These are phyloP conservation scores for Claviceps sorghi DNA, from an alignment of 2,329 filamentous ascomycete genomes.

Conservation along the genomic window DNA sequence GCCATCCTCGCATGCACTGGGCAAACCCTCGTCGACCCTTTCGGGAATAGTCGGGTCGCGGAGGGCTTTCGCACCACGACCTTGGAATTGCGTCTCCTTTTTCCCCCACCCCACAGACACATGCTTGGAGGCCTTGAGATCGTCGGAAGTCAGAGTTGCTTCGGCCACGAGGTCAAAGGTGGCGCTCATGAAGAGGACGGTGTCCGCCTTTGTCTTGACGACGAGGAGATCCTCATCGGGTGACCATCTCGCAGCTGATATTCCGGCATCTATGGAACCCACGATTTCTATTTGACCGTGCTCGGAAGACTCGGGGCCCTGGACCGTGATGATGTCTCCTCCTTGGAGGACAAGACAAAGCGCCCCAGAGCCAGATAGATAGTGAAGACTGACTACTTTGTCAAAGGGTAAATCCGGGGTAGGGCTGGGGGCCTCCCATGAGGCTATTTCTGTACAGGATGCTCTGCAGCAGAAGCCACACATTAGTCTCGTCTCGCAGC, in stretches of 20 bases:
- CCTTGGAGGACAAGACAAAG: slow-evolving; percentile 75
- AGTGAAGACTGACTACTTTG: slow-evolving; percentile 62
- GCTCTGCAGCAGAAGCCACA: neutral
- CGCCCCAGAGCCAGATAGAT: slow-evolving; percentile 66
- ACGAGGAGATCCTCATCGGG: slow-evolving; percentile 85
- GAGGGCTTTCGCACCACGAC: slow-evolving; percentile 71
- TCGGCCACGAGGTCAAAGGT: slow-evolving; percentile 75
- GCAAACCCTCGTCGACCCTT: slow-evolving; percentile 67
- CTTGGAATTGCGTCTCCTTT: slow-evolving; percentile 94
- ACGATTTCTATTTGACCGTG: slow-evolving; percentile 82
- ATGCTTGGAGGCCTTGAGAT: slow-evolving; percentile 77
- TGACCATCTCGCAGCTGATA: slow-evolving; percentile 81
- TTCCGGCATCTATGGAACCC: slow-evolving; percentile 84
- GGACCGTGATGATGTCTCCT: slow-evolving; percentile 78
- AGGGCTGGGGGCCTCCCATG: slow-evolving; percentile 79
- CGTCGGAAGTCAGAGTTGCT: slow-evolving; percentile 55
- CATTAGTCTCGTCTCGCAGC: neutral
- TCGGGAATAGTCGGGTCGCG: slow-evolving; percentile 92
- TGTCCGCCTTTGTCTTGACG: slow-evolving; percentile 65
- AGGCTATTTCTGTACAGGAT: slow-evolving; percentile 42
- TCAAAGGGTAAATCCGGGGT: slow-evolving; percentile 63
- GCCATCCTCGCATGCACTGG: slow-evolving; percentile 61
- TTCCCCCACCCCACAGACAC: slow-evolving; percentile 98
- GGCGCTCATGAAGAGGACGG: slow-evolving; percentile 82
- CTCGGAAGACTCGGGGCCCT: slow-evolving; percentile 37